Evolutionary conservation across 768 basidiomycete genomes (phyloP).

Genomic region (Dictyophora rubrovolvata): DNA sequence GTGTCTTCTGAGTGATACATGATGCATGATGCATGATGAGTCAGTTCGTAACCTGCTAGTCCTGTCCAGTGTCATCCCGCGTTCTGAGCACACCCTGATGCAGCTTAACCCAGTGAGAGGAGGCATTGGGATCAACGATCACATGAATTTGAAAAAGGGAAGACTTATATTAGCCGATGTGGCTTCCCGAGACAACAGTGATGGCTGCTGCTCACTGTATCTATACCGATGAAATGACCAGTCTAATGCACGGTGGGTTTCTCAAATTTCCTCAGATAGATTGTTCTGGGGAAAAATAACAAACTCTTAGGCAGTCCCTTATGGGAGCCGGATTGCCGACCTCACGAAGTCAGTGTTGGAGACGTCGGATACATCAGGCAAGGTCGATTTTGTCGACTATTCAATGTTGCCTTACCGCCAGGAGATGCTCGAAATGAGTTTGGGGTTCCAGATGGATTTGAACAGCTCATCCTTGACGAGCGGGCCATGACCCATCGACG

Average conservation of each 20-base stretch:
- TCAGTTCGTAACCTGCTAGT: too few species aligned
- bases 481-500: not conserved
- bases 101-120: too few species aligned
- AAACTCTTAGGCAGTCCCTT: slow-evolving; percentile 1
- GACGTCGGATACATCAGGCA: slow-evolving; percentile 7
- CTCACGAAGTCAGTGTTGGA: slow-evolving; percentile 1
- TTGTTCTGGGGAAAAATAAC: not conserved
- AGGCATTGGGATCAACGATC: not conserved
- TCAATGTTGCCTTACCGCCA: slow-evolving; percentile 2
- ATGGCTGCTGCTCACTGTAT: slow-evolving; percentile 2
- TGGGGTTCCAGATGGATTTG: slow-evolving; percentile 7
- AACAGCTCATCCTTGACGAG: not conserved
- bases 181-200: not conserved
- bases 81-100: too few species aligned
- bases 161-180: too few species aligned
- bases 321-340: slow-evolving; percentile 5
- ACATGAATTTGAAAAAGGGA: too few species aligned
- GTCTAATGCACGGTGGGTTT: slow-evolving; percentile 1
- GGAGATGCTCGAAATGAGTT: slow-evolving; percentile 6
- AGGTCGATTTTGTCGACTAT: slow-evolving; percentile 6
- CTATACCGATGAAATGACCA: slow-evolving; percentile 7
- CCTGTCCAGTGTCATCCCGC: too few species aligned
- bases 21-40: too few species aligned
- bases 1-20: too few species aligned
- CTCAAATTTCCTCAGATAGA: not conserved